Evolutionary conservation across 2,329 filamentous ascomycete species (phyloP), one percentile per base, ranked within the genome.

Genomic region (Penicillium corylophilum): DNA sequence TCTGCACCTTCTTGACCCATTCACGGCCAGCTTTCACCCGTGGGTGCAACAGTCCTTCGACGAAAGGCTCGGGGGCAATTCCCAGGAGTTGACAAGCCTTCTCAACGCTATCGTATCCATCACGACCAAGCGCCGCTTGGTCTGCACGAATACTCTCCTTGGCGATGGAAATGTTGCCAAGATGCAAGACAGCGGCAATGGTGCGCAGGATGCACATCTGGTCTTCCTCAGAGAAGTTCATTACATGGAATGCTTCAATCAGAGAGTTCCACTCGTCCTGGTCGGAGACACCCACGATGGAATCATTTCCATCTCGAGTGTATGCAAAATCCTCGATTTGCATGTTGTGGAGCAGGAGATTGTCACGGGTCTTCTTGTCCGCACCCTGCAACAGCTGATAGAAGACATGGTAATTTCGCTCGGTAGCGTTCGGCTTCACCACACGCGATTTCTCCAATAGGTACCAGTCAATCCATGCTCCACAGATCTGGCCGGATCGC

Each of bases 1-100:
- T 97, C 69, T 99, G 94, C 1, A 95, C 92, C 71, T 97, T 99
- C 68, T 97, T 92, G 2, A 99, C 94, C 94, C 93, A 97, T 74
- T 99, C 94, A 46, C 92, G 85, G 18, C 94, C 94, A 38, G 94
- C 94, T 73, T 96, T 96, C 36, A 99, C 95, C 51, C 85, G 89
- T 9, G 94, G 94, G 66, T 97, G 94, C 10, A 99, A 79, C 5
- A 99, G 77, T 0, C 90, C 92, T 67, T 91, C 89, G 10, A 95
- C 79, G 59, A 99, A 99, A 1, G 88, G 84, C 35, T 96, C 92
- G 0, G 88, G 67, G 2, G 89, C 82, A 16, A 99, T 92, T 0
- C 92, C 93, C 5, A 97, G 82, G 24, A 99, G 81, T 40, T 83
- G 81, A 66, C 92, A 96, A 6, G 95, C 89, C 59, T 85, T 89